These are phyloP conservation scores for Xylaria digitata DNA, from an alignment of 2,329 filamentous ascomycete species.

Conservation along the genomic window DNA sequence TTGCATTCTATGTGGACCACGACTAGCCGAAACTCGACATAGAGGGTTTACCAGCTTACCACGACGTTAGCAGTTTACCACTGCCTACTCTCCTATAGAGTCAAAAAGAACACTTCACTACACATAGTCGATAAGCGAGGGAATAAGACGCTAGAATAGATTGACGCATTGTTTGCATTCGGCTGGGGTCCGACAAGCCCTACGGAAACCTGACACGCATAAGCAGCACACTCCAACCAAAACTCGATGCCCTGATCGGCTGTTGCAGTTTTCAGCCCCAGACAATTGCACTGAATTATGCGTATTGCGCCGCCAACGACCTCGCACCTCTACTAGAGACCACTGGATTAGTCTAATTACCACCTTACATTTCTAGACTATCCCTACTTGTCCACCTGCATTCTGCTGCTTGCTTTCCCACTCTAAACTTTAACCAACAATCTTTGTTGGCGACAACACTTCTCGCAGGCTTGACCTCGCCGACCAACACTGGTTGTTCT, in stretches of 20 bases:
- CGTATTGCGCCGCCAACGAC: slow-evolving; percentile 1
- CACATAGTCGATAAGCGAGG: not conserved
- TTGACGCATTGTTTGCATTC: slow-evolving; percentile 12
- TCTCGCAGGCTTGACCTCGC: slow-evolving; percentile 2
- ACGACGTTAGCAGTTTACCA: not conserved
- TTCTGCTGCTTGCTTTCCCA: not conserved
- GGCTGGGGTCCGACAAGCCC: slow-evolving; percentile 5
- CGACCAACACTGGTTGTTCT: slow-evolving; percentile 7
- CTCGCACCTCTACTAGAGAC: not conserved
- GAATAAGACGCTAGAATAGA: not conserved
- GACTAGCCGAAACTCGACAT: not conserved
- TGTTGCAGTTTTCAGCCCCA: slow-evolving; percentile 13
- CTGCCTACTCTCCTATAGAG: not conserved
- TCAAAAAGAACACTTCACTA: not conserved
- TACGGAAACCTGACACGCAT: slow-evolving; percentile 5
- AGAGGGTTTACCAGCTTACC: not conserved
- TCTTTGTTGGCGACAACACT: slow-evolving; percentile 25
- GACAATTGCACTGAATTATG: slow-evolving; percentile 17
- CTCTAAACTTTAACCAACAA: slow-evolving; percentile 8
- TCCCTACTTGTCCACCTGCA: not conserved
- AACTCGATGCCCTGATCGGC: not conserved
- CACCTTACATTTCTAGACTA: not conserved
- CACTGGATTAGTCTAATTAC: not conserved
- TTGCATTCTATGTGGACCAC: slow-evolving; percentile 4
- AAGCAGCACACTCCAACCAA: slow-evolving; percentile 11